Base-by-base conservation (phyloP, 371 early-diverging fungal genomes). In the Parasitella parasitica region DNA sequence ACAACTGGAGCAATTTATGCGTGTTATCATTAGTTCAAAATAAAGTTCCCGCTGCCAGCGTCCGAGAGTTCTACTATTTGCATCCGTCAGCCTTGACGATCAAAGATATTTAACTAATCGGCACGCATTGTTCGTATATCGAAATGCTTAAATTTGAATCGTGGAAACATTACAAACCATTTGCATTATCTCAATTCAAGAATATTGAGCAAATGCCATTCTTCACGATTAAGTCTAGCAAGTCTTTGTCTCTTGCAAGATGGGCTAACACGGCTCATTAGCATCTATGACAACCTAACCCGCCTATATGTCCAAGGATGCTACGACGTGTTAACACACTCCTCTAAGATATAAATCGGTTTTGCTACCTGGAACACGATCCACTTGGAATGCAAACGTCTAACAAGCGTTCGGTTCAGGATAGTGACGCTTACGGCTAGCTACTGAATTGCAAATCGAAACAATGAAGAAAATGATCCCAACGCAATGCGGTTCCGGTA, bases 81-180 rank as follows among this genome's bases (percentile, higher is more conserved):
- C 18, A 46, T 64, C 6, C 52, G 59, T 6, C 59, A 64, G 28
- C n/a, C 58, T 7, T 61, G 15, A 61, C 61, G 9, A n/a, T 22
- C 6, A n/a, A 32, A 11, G 46, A 54, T 1, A 54, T 61, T 27
- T 5, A 27, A 2, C 13, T 61, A 4, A 27, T 61, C 2, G 24
- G 43, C 1, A 16, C 2, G 8, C 22, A 54, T 12, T 61, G 61
- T 35, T 48, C 61, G 2, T 20, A 41, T 18, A 11, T 61, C 1
- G 54, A 61, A 43, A 28, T 61, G 2, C 30, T 61, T 26, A 35
- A 54, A 24, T 61, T 61, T 27, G 30, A 12, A 4, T 30, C 43
- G n/a, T 64, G 64, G 64, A 43, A 34, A 1, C 58, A 64, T 32
- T 58, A 53, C 16, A 53, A 28, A 11, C 32, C 2, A 2, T 8